Conservation (phyloP, 2,329 filamentous ascomycete genomes). For the Fusarium oligoseptatum region DNA sequence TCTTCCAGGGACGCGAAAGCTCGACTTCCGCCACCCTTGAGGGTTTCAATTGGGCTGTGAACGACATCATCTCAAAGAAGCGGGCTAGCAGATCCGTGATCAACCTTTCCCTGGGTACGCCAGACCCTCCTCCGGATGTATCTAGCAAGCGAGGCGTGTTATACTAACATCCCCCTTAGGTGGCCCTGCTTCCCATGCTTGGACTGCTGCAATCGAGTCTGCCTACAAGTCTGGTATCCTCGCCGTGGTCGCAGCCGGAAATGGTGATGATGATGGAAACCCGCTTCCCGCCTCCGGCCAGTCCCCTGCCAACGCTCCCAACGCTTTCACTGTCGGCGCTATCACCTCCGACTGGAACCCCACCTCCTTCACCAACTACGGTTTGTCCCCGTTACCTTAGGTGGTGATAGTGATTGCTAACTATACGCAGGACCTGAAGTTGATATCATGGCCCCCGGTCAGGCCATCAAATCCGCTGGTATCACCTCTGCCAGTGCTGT, state of each 20-base stretch:
- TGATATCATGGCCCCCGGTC: slow-evolving; percentile 61
- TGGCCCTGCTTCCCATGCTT: slow-evolving; percentile 19
- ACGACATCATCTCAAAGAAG: slow-evolving; percentile 49
- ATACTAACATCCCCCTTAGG: neutral
- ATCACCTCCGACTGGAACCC: slow-evolving; percentile 50
- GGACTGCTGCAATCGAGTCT: slow-evolving; percentile 37
- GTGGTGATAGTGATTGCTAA: neutral
- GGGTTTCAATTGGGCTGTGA: slow-evolving; percentile 53
- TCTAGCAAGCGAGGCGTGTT: neutral
- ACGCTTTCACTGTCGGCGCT: slow-evolving; percentile 47
- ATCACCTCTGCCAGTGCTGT: slow-evolving; percentile 52
- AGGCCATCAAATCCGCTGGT: slow-evolving; percentile 54
- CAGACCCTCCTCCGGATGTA: neutral
- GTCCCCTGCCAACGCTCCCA: slow-evolving; percentile 43
- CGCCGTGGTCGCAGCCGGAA: slow-evolving; percentile 55
- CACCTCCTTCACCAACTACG: slow-evolving; percentile 61
- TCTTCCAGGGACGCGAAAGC: slow-evolving; percentile 47
- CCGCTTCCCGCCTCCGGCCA: slow-evolving; percentile 13
- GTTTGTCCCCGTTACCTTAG: slow-evolving; percentile 24
- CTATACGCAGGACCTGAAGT: slow-evolving; percentile 35
- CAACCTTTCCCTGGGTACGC: slow-evolving; percentile 58
- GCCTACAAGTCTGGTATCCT: slow-evolving; percentile 48
- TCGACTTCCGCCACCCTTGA: slow-evolving; percentile 46
- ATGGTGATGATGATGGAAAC: slow-evolving; percentile 19
- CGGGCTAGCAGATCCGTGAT: slow-evolving; percentile 54